Evolutionary conservation across 2,329 filamentous ascomycete genomes (phyloP).

Genomic region (Pseudogymnoascus sp.): DNA sequence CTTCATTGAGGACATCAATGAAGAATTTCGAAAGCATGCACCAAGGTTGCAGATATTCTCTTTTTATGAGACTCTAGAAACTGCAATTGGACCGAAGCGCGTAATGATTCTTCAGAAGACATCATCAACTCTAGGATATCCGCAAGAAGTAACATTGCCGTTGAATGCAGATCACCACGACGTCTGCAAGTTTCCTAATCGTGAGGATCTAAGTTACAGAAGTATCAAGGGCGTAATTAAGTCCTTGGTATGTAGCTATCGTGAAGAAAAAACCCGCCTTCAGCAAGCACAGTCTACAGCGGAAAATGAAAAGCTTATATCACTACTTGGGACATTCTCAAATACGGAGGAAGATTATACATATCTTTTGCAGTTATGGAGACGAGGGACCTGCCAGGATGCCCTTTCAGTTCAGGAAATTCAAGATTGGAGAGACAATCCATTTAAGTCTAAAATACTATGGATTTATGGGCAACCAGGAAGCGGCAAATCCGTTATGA

Average conservation of each 20-base stretch:
- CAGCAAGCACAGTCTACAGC: neutral
- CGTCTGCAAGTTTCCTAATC: slow-evolving; percentile 27
- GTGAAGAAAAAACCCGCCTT: neutral
- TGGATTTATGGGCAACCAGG: slow-evolving; percentile 27
- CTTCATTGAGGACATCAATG: slow-evolving; percentile 35
- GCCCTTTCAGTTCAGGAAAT: slow-evolving; percentile 13
- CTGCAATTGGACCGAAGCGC: slow-evolving; percentile 17
- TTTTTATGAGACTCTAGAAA: slow-evolving; percentile 38
- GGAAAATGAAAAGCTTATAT: neutral
- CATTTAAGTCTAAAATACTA: slow-evolving; percentile 15
- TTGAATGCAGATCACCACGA: slow-evolving; percentile 28
- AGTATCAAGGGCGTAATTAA: slow-evolving; percentile 22
- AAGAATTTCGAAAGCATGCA: slow-evolving; percentile 36
- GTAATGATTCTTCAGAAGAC: slow-evolving; percentile 23
- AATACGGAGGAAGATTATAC: slow-evolving; percentile 14
- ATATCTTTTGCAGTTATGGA: slow-evolving; percentile 17
- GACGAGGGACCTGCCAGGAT: slow-evolving; percentile 20
- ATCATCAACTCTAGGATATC: slow-evolving; percentile 24
- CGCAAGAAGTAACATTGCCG: slow-evolving; percentile 18
- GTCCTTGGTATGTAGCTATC: neutral
- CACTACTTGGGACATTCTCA: neutral
- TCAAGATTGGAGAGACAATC: slow-evolving; percentile 7
- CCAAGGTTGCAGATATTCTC: slow-evolving; percentile 33
- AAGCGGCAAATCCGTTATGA: slow-evolving; percentile 29
- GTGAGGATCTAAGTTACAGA: slow-evolving; percentile 30